Evolutionary conservation across 106 monocot genomes (phyloP).

Genomic region (Xerophyta viscosa): DNA sequence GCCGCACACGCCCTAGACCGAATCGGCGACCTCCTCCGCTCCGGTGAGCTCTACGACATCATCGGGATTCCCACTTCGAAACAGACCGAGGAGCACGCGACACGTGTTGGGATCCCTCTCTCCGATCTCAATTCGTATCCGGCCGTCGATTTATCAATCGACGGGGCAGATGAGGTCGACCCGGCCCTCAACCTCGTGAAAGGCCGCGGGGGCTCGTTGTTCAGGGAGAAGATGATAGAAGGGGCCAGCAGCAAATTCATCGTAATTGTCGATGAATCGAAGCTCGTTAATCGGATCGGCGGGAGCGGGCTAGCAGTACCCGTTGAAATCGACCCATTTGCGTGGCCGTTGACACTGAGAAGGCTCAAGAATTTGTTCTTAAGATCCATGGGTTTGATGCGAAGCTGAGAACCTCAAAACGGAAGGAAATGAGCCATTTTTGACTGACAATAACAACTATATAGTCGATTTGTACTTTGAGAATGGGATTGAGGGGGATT

Average conservation of each 20-base stretch:
- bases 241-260: conserved; percentile 49
- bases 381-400: conserved; percentile 29
- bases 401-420: conserved; percentile 31
- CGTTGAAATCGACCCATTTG: conserved; percentile 70
- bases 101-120: conserved; percentile 49
- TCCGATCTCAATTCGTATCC: conserved; percentile 41
- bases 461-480: conserved; percentile 75
- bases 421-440: conserved; percentile 23
- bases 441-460: conserved; percentile 80
- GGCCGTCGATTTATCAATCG: conserved; percentile 70
- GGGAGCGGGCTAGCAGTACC: conserved; percentile 53
- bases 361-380: conserved; percentile 29
- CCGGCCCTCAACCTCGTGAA: conserved; percentile 74
- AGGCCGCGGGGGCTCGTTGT: conserved; percentile 76
- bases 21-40: conserved; percentile 59
- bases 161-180: conserved; percentile 91
- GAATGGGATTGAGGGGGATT: conserved; percentile 56
- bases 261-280: conserved; percentile 80
- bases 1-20: conserved; percentile 71
- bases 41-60: conserved; percentile 37
- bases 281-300: conserved; percentile 51
- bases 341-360: conserved; percentile 35
- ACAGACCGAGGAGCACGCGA: conserved; percentile 60
- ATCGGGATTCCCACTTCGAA: conserved; percentile 78
- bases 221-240: conserved; percentile 95